Percentiles rank a stretch among this genome's conserved stretches.
These are phyloP conservation scores for Calonectria fujianensis DNA, from an alignment of 2,329 filamentous ascomycete species.

Conservation along the genomic window DNA sequence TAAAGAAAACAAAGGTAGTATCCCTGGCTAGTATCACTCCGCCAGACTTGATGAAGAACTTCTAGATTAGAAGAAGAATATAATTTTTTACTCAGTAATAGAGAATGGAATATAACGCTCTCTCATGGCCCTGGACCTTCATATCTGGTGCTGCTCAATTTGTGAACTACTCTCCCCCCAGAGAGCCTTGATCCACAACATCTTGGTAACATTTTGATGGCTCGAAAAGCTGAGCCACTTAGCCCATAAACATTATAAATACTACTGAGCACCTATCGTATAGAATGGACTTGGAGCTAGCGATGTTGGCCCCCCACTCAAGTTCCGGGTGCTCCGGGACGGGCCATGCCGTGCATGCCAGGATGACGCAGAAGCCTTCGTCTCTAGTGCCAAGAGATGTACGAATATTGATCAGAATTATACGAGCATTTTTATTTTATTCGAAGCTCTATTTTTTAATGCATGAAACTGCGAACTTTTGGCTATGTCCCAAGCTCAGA, in stretches of 20 bases:
- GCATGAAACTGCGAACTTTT: neutral
- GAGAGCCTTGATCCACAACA: too few relatives aligned
- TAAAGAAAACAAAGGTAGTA: too few relatives aligned
- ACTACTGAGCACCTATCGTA: neutral
- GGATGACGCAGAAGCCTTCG: neutral
- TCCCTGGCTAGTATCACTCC: too few relatives aligned
- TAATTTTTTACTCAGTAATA: too few relatives aligned
- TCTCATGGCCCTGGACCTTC: too few relatives aligned
- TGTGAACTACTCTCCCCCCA: too few relatives aligned
- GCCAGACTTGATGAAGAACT: too few relatives aligned
- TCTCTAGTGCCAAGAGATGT: neutral
- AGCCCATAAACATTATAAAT: neutral
- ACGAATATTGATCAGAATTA: neutral
- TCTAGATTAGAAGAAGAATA: too few relatives aligned
- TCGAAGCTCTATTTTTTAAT: neutral
- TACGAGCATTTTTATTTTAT: neutral
- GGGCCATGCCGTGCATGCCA: neutral
- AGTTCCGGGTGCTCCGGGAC: neutral
- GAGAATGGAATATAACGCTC: too few relatives aligned
- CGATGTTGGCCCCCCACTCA: neutral
- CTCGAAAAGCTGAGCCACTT: too few relatives aligned
- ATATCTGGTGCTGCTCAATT: too few relatives aligned
- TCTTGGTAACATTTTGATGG: neutral
- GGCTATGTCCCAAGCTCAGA: neutral
- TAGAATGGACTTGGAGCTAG: neutral